Base-by-base conservation (phyloP, 169 alveolate genomes). In the Plasmodium coatneyi region DNA sequence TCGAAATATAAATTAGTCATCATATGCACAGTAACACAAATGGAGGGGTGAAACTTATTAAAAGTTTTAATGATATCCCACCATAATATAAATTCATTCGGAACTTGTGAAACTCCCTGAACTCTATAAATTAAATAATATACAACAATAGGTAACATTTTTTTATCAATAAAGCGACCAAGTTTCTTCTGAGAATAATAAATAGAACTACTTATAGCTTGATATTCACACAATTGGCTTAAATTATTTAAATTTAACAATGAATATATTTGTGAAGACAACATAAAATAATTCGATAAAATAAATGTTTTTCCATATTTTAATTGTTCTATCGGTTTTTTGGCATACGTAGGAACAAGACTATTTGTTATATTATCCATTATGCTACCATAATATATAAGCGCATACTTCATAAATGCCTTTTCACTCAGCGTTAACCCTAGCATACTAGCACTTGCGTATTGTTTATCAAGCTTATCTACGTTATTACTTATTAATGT, bases 281-380 rank as follows among this genome's bases (percentile, higher is more conserved):
- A 28, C 43, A 41, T 74, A 43, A 71, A 74, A 46, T 71, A 71
- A 16, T 84, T 84, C 19, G 84, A 22, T 16, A 84, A 84, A 66
- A 84, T 41, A 30, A 83, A 83, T 3, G 92, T 41, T 71, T 83
- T 83, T 71, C 92, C 92, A 83, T 70, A 83, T 22, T 72, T 71
- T 71, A 83, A 71, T 36, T 83, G 92, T n/a, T 80, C 76, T 71
- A 83, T 83, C 7, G 92, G 83, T 71, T 83, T 70, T 14, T 83
- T 83, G 14, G 92, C 71, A 43, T 83, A 83, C 3, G 22, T n/a
- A 28, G 92, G 92, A 16, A 83, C 30, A n/a, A 83, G 56, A 10
- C 92, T 83, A 28, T 83, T 83, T 25, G 92, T 83, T 71, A 83
- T 6, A 43, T 19, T 71, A 46, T 83, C 92, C 60, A 83, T 39